Evolutionary conservation across 2,329 filamentous ascomycete genomes (phyloP).

Genomic region (Hypoxylon rubiginosum): DNA sequence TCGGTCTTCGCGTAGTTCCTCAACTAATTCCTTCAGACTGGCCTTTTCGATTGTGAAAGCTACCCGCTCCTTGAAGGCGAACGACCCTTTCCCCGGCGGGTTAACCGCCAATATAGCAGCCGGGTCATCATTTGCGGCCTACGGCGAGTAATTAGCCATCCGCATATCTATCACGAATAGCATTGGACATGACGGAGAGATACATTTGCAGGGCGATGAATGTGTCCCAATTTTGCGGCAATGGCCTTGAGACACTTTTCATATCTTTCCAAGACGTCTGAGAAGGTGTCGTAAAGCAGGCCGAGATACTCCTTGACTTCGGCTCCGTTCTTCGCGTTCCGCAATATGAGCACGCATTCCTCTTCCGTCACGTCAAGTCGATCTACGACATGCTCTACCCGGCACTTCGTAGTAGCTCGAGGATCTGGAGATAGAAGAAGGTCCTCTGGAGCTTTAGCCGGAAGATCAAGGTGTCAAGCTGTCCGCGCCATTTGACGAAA

Average conservation of each 20-base stretch:
- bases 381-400: background rate
- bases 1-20: background rate
- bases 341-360: conserved; percentile 23
- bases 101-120: background rate
- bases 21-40: conserved; percentile 1
- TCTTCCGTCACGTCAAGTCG: conserved; percentile 5
- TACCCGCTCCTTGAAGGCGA: conserved; percentile 3
- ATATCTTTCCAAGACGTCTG: conserved; percentile 19
- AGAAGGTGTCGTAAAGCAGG: conserved; percentile 13
- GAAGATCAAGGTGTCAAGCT: conserved; percentile 24
- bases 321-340: background rate
- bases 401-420: background rate
- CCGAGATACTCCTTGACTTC: conserved; percentile 27
- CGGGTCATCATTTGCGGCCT: conserved; percentile 1
- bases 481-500: conserved; percentile 22
- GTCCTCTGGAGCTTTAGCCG: conserved; percentile 24
- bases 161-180: background rate
- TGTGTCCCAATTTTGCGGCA: conserved; percentile 20
- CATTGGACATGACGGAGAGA: background rate
- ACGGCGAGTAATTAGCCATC: background rate
- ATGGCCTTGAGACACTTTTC: conserved; percentile 29
- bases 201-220: conserved; percentile 5
- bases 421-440: conserved; percentile 11
- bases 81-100: background rate
- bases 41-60: conserved; percentile 5